phyloP scores from a whole-genome alignment of 1,139 yeast species.

The Taphrina communis region DNA sequence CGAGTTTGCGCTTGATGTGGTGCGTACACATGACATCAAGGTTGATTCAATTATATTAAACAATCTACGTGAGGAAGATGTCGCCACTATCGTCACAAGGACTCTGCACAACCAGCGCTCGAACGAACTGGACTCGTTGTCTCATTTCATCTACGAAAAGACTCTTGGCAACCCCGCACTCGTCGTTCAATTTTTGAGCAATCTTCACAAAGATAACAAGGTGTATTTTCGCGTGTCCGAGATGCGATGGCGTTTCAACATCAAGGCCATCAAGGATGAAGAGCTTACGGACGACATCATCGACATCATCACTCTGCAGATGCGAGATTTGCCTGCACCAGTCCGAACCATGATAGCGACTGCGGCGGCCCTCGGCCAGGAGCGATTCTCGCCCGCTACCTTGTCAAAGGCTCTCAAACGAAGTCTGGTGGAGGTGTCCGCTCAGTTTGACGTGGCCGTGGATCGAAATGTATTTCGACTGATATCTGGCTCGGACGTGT shows the following conservation, averaged over 20 bases:
- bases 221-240: slow-evolving; percentile 4
- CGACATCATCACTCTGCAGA: slow-evolving; percentile 5
- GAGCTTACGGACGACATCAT: slow-evolving; percentile 14
- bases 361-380: slow-evolving; percentile 22
- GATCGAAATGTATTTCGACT: slow-evolving; percentile 8
- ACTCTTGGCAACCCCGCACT: slow-evolving; percentile 18
- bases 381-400: slow-evolving; percentile 3
- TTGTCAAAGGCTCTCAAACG: not conserved
- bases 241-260: slow-evolving; percentile 17
- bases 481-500: slow-evolving; percentile 4
- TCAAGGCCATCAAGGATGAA: slow-evolving; percentile 15
- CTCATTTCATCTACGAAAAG: slow-evolving; percentile 2
- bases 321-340: not conserved
- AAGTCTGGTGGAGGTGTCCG: not conserved
- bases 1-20: slow-evolving; percentile 11
- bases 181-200: slow-evolving; percentile 6
- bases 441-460: slow-evolving; percentile 12
- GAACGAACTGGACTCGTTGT: slow-evolving; percentile 9
- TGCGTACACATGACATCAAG: slow-evolving; percentile 9
- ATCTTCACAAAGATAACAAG: not conserved
- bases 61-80: slow-evolving; percentile 5
- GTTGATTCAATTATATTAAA: slow-evolving; percentile 7
- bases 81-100: slow-evolving; percentile 2
- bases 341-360: slow-evolving; percentile 3
- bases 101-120: slow-evolving; percentile 22